phyloP scores from a whole-genome alignment of 352 stramenopile species.

The Phytopythium kandeliae region DNA sequence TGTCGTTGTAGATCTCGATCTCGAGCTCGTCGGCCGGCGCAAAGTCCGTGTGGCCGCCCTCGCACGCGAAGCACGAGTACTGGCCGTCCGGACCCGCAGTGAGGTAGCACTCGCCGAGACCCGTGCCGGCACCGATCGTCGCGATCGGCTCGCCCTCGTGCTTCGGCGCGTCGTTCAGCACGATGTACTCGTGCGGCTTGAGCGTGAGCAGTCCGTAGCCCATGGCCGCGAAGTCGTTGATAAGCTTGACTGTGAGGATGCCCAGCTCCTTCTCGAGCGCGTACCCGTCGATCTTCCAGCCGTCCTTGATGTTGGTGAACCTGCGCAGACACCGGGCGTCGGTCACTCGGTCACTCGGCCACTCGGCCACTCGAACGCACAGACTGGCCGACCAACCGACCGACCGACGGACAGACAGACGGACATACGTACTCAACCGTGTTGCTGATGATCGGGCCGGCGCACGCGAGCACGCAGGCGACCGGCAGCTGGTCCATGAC shows the following conservation, averaged over 20 bases:
- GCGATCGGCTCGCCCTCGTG: constrained; percentile 87
- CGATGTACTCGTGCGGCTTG: constrained; percentile 89
- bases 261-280: constrained; percentile 72
- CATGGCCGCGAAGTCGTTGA: constrained; percentile 97
- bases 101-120: constrained; percentile 95
- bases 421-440: constrained; percentile 47
- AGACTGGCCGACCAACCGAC: no score
- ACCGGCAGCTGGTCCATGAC: constrained; percentile 53
- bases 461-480: constrained; percentile 73
- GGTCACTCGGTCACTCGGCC: no score
- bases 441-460: constrained; percentile 77
- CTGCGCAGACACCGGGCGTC: constrained; percentile 14
- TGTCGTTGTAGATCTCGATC: constrained; percentile 80
- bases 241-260: constrained; percentile 87
- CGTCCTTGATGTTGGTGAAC: constrained; percentile 93
- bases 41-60: constrained; percentile 96
- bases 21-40: constrained; percentile 85
- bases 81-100: constrained; percentile 77
- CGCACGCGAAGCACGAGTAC: constrained; percentile 92
- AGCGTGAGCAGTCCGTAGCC: constrained; percentile 96
- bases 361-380: no score
- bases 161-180: constrained; percentile 74
- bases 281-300: constrained; percentile 86
- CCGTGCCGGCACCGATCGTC: constrained; percentile 95
- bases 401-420: no score